Evolutionary conservation across 228 moss, liverwort and hornwort genomes (phyloP).

Genomic region (Sphagnum fallax): DNA sequence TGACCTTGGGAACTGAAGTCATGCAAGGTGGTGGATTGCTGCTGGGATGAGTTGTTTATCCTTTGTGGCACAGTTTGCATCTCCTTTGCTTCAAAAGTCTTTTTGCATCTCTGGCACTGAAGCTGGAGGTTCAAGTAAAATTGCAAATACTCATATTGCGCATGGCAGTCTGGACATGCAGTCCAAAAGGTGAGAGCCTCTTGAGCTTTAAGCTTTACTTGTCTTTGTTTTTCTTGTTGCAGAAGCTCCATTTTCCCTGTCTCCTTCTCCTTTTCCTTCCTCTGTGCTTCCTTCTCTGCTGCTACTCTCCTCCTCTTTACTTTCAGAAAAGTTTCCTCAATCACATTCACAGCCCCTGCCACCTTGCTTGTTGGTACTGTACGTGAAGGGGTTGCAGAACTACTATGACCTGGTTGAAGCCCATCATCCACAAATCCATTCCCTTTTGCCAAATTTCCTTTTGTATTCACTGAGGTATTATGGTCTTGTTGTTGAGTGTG

Average conservation of each 20-base stretch:
- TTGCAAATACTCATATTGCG: conserved; percentile 77
- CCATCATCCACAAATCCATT: too few relatives aligned
- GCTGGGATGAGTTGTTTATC: conserved; percentile 18
- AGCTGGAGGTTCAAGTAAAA: conserved; percentile 56
- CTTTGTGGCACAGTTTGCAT: conserved; percentile 28
- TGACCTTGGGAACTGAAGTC: too few relatives aligned
- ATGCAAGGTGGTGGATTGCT: neutral
- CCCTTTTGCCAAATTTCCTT: too few relatives aligned
- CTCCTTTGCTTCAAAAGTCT: conserved; percentile 55
- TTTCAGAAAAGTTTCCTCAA: conserved; percentile 57
- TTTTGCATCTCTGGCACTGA: conserved; percentile 68
- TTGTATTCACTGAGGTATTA: too few relatives aligned
- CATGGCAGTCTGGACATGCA: conserved; percentile 62
- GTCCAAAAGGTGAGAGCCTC: conserved; percentile 84
- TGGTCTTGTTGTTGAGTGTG: too few relatives aligned
- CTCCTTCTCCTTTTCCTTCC: conserved; percentile 52
- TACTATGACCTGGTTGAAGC: too few relatives aligned
- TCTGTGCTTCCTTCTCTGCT: conserved; percentile 66
- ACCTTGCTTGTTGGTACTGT: too few relatives aligned
- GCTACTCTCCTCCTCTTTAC: conserved; percentile 61
- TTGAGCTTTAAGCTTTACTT: conserved; percentile 24
- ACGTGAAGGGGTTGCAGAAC: too few relatives aligned
- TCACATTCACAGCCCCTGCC: conserved; percentile 42
- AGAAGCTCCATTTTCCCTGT: conserved; percentile 32
- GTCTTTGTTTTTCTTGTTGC: conserved; percentile 19